A percentile compares a stretch with the other conserved stretches of the same genome.
These are phyloP conservation scores for Neocatenulostroma microsporum DNA, from an alignment of 2,329 filamentous ascomycete genomes.

Conservation along the genomic window DNA sequence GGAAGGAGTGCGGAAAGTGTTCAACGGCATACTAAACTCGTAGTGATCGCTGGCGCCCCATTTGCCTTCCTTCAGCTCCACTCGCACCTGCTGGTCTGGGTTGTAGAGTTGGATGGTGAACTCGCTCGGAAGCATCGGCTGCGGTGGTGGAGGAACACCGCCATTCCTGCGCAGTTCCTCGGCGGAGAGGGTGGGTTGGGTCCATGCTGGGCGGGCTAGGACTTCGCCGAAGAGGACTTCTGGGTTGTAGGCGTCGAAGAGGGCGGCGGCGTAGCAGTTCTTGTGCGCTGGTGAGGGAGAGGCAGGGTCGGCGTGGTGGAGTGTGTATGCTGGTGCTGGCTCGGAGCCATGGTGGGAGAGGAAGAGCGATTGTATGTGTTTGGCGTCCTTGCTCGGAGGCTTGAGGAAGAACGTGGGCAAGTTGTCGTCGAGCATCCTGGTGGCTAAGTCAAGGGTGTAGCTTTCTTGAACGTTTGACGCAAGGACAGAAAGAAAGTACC, in stretches of 20 bases:
- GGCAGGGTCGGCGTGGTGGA: conserved; percentile 64
- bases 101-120: conserved; percentile 91
- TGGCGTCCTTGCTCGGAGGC: conserved; percentile 41
- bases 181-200: conserved; percentile 69
- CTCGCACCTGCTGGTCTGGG: conserved; percentile 71
- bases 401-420: conserved; percentile 66
- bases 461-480: no score
- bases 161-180: conserved; percentile 68
- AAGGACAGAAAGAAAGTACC: no score
- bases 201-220: conserved; percentile 75
- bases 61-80: conserved; percentile 63
- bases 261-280: conserved; percentile 78
- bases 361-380: conserved; percentile 48
- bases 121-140: conserved; percentile 65
- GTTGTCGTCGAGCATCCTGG: conserved; percentile 79
- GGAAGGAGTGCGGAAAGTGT: conserved; percentile 74
- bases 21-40: conserved; percentile 88
- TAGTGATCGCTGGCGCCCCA: conserved; percentile 77
- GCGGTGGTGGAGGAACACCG: conserved; percentile 56
- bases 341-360: conserved; percentile 70
- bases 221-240: conserved; percentile 85
- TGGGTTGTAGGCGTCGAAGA: conserved; percentile 73
- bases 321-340: conserved; percentile 68
- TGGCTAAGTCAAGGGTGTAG: no score
- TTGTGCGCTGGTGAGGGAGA: conserved; percentile 54